Evolutionary conservation across 805 yeast species (phyloP), one percentile per base, ranked within the genome.

Genomic region (Metschnikowia santaceciliae): DNA sequence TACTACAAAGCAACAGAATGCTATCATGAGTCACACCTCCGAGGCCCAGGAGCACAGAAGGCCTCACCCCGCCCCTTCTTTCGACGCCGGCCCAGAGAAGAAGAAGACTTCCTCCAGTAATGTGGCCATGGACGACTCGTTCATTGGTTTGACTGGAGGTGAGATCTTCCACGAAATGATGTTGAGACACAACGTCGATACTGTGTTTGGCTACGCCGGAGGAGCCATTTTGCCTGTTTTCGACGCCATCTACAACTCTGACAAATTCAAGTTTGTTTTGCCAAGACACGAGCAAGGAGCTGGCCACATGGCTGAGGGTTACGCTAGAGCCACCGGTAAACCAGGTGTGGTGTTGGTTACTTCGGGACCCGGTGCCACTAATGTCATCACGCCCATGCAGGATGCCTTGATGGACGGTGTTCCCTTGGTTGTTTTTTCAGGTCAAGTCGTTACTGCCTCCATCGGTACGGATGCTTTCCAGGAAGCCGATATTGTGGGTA

Each of bases 251-350:
- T 88, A 86, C 77, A 87, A 92, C 75, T 88, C 96, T 19, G 83
- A 85, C 51, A 82, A 87, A 64, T 92, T 94, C 78, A 82, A 85
- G 60, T 94, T 94, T 66, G 88, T 94, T 50, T 76, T 94, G 57
- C 99, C 99, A 45, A 82, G 95, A 63, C 98, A 94, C 70, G 99
- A 94, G 72, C 99, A 94, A 74, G 99, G 99, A 68, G 99, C 98
- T 15, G 99, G 99, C 48, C 99, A 94, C 72, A 94, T 94, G 98
- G 99, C 99, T 50, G 97, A 94, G 74, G 99, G 99, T 53, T 94
- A 94, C 61, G 97, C 99, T 50, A 80, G 96, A 60, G 99, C 96
- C 38, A 73, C 83, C 17, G 99, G 98, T 53, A 94, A 89, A 71
- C 95, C 97, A 13, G 99, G 99, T 74, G 96, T 94, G 57, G 98